phyloP scores from a whole-genome alignment of 768 basidiomycete genomes.

The Coprinellus micaceus region DNA sequence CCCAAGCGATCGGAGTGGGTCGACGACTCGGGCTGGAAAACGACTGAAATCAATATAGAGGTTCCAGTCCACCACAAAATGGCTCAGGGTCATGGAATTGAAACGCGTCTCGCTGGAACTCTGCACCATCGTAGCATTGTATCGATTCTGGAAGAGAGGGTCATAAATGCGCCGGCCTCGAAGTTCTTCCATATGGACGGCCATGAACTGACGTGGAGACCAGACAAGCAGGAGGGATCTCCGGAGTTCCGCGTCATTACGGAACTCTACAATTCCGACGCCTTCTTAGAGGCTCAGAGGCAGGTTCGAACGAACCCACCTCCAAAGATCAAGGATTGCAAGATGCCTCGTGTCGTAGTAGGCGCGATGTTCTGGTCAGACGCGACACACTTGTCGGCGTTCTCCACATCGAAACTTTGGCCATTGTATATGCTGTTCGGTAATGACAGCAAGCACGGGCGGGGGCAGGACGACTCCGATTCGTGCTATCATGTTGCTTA shows the following conservation, averaged over 20 bases:
- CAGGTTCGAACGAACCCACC: constrained; percentile 11
- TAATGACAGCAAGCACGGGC: constrained; percentile 33
- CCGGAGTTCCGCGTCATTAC: constrained; percentile 10
- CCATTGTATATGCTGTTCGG: constrained; percentile 33
- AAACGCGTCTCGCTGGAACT: background rate
- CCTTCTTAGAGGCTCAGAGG: constrained; percentile 17
- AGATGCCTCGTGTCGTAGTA: constrained; percentile 19
- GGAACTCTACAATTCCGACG: constrained; percentile 21
- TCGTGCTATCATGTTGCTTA: constrained; percentile 30
- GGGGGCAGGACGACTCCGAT: constrained; percentile 14
- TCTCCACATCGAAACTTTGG: constrained; percentile 30
- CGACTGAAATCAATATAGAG: background rate
- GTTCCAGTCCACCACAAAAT: background rate
- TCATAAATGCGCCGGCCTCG: constrained; percentile 6
- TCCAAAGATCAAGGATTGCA: constrained; percentile 11
- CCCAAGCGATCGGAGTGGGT: background rate
- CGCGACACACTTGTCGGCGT: constrained; percentile 26
- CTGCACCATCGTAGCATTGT: constrained; percentile 14
- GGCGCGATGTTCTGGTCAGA: constrained; percentile 29
- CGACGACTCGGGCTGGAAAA: background rate
- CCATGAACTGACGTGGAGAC: constrained; percentile 14
- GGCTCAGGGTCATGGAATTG: constrained; percentile 1
- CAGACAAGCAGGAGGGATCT: background rate
- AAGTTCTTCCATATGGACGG: constrained; percentile 15
- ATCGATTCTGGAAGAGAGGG: constrained; percentile 15